Percentiles rank a stretch among this genome's conserved stretches.
These are phyloP conservation scores for Gracilaria vermiculophylla DNA, from an alignment of 23 red algal species.

Conservation along the genomic window DNA sequence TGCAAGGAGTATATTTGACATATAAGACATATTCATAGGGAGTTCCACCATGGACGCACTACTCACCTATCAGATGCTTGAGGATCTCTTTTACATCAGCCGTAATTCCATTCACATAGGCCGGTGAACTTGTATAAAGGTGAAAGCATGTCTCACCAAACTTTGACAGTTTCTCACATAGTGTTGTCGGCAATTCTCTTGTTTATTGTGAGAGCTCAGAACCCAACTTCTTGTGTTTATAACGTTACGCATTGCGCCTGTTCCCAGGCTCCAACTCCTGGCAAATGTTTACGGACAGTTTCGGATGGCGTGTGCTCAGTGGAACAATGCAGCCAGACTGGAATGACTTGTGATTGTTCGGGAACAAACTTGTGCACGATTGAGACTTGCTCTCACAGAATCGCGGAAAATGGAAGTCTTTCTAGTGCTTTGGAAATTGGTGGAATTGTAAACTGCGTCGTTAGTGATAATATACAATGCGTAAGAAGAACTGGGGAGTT, in stretches of 20 bases:
- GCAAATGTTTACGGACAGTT: slow-evolving; percentile 16
- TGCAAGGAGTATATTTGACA: not conserved
- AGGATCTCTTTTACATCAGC: no score
- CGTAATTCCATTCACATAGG: no score
- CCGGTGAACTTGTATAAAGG: not conserved
- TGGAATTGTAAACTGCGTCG: not conserved
- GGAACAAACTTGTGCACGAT: slow-evolving; percentile 35
- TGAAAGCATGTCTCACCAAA: not conserved
- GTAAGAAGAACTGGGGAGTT: slow-evolving; percentile 20
- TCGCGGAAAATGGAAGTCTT: slow-evolving; percentile 1
- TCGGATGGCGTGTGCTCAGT: slow-evolving; percentile 15
- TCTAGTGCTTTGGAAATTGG: not conserved
- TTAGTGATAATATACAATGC: slow-evolving; percentile 28
- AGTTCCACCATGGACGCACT: no score
- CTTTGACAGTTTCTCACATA: not conserved
- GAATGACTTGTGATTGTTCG: slow-evolving; percentile 34
- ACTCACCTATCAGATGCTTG: no score
- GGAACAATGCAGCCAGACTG: not conserved
- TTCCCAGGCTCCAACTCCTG: not conserved
- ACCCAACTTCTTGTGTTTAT: slow-evolving; percentile 3
- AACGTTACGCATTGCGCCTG: slow-evolving; percentile 40
- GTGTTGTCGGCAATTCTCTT: not conserved
- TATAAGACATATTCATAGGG: no score
- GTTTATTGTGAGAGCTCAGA: not conserved
- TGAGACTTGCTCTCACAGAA: not conserved